Conservation (phyloP, 768 basidiomycete species). For the Porpolomopsis calyptriformis region DNA sequence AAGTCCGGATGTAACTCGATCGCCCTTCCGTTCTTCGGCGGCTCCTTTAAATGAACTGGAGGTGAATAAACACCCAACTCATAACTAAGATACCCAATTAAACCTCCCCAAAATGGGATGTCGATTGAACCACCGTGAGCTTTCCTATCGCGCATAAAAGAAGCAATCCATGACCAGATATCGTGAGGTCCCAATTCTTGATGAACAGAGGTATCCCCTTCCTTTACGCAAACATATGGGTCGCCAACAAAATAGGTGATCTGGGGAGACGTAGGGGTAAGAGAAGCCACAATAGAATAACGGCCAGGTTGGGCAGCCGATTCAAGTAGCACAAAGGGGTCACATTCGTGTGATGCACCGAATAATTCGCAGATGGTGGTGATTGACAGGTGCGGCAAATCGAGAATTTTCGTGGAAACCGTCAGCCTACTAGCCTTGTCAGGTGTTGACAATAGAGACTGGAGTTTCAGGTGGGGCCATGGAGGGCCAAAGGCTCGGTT, state of each 20-base stretch:
- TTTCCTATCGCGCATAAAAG: slow-evolving; percentile 50
- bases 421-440: slow-evolving; percentile 13
- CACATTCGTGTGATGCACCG: slow-evolving; percentile 44
- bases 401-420: slow-evolving; percentile 28
- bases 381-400: slow-evolving; percentile 32
- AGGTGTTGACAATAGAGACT: slow-evolving; percentile 17
- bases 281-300: slow-evolving; percentile 59
- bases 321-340: slow-evolving; percentile 64
- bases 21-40: slow-evolving; percentile 8
- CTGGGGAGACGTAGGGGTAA: slow-evolving; percentile 42
- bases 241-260: slow-evolving; percentile 51
- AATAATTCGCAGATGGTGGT: slow-evolving; percentile 50
- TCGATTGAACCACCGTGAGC: slow-evolving; percentile 38
- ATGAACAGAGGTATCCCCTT: slow-evolving; percentile 22
- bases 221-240: slow-evolving; percentile 32
- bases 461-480: slow-evolving; percentile 45
- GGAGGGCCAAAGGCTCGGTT: slow-evolving; percentile 33
- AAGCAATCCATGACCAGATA: slow-evolving; percentile 66
- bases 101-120: slow-evolving; percentile 76
- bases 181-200: slow-evolving; percentile 40
- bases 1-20: slow-evolving; percentile 50
- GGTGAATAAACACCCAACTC: slow-evolving; percentile 61
- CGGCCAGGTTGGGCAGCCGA: slow-evolving; percentile 68
- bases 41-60: slow-evolving; percentile 29
- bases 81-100: slow-evolving; percentile 70